Base-by-base conservation (phyloP, 2,329 filamentous ascomycete species). In the Colletotrichum salicis region DNA sequence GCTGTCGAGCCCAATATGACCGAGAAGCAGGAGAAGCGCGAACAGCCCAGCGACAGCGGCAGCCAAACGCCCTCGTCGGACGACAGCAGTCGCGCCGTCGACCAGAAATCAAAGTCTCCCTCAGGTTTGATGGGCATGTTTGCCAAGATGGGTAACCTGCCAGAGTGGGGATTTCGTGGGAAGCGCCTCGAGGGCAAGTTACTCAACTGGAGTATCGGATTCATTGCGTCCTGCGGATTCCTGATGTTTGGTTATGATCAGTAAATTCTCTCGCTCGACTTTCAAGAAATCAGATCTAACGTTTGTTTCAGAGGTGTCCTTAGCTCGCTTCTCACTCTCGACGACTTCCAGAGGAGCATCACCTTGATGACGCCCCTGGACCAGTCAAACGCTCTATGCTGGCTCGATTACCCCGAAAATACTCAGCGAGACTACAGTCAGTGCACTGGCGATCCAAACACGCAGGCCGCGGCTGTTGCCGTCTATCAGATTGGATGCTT, bases 201-300 rank as follows among this genome's bases (percentile, higher is more conserved):
- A 1, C 72, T 78, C 11, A 78, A 79, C 73, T 78, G 76, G 73
- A 61, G 61, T 64, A 79, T 79, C 24, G 78, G 78, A 2, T 71
- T 77, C 67, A 78, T 79, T 59, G 78, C 77, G 1, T 77, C 74
- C 1, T 79, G 77, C 19, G 78, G 77, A 1, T 79, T 79, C 64
- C 74, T 78, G 59, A 78, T 77, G 76, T 77, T 79, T 51, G 76
- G 77, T 15, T 78, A 79, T 51, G 78, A 79, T 27, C 77, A 78
- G 52, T 54, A 12, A 45, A 41, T 19, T 24, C 35, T 31, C 37
- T 48, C n/a, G 48, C 61, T 5, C 45, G 15, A 10, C 0, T 1
- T 7, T 8, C 1, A 3, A 11, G 13, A 37, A 56, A 29, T 12
- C 31, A 33, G 1, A 56, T 15, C 33, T 64, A 41, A 64, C 4